These are phyloP conservation scores for Clathrus columnatus DNA, from an alignment of 768 basidiomycete species.

Conservation along the genomic window DNA sequence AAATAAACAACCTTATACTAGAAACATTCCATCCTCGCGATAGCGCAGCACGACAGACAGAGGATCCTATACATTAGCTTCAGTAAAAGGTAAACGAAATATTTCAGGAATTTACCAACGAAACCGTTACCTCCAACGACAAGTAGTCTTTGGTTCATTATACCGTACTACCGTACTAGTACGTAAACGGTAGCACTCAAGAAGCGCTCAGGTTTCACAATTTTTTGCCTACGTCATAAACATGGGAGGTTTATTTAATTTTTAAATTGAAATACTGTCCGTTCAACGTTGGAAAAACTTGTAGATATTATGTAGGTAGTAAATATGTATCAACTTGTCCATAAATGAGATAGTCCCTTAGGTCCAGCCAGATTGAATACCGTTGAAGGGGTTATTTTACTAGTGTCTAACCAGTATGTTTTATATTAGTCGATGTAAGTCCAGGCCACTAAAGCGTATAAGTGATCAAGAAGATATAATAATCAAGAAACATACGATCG, in stretches of 20 bases:
- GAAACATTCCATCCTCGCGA: conserved; percentile 78
- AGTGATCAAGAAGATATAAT: too few relatives aligned
- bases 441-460: conserved; percentile 24
- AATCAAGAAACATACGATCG: conserved; percentile 35
- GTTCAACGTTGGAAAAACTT: too few relatives aligned
- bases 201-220: neutral
- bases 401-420: neutral
- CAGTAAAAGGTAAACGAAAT: neutral
- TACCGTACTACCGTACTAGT: too few relatives aligned
- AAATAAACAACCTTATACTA: conserved; percentile 63
- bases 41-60: conserved; percentile 84
- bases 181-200: too few relatives aligned
- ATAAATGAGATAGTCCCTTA: too few relatives aligned
- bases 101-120: conserved; percentile 50
- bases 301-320: too few relatives aligned
- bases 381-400: too few relatives aligned
- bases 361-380: too few relatives aligned
- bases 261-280: too few relatives aligned
- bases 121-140: conserved; percentile 99
- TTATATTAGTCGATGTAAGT: conserved; percentile 9
- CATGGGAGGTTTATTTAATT: too few relatives aligned
- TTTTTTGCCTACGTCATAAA: too few relatives aligned
- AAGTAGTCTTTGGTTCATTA: conserved; percentile 56
- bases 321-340: too few relatives aligned
- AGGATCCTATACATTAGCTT: conserved; percentile 56